These are phyloP conservation scores for Novymonas esmeraldas DNA, from an alignment of 208 protist species.

Conservation along the genomic window DNA sequence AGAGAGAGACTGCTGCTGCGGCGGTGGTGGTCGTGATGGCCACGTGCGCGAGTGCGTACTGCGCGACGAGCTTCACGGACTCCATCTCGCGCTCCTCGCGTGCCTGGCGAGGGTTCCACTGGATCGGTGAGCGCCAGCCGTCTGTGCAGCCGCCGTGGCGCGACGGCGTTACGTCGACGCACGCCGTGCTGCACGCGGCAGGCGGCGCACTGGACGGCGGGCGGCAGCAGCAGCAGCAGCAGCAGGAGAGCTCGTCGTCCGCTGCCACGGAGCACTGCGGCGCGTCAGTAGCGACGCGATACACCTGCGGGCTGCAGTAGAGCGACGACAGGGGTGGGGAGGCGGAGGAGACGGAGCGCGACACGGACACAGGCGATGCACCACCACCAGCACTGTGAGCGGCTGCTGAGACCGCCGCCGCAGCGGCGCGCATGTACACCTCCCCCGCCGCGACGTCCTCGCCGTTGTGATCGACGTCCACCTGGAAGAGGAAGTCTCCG, in stretches of 20 bases:
- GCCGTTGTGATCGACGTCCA: slow-evolving; percentile 9
- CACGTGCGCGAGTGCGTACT: slow-evolving; percentile 17
- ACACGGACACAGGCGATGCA: background rate
- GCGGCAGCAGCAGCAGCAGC: too few species aligned
- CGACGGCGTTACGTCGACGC: too few species aligned
- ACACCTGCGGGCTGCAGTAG: slow-evolving; percentile 31
- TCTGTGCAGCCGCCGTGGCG: slow-evolving; percentile 1
- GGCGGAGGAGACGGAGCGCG: background rate
- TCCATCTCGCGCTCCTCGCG: slow-evolving; percentile 30
- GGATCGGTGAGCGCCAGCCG: slow-evolving; percentile 28
- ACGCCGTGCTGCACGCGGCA: too few species aligned
- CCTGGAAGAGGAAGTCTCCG: slow-evolving; percentile 24
- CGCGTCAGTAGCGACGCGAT: background rate
- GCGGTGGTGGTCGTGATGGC: background rate
- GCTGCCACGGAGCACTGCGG: background rate
- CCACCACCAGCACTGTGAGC: background rate
- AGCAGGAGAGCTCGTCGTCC: background rate
- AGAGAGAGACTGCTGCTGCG: background rate
- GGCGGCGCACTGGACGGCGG: too few species aligned
- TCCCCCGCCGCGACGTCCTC: background rate
- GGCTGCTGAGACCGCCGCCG: background rate
- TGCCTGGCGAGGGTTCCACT: slow-evolving; percentile 27
- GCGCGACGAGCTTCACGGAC: slow-evolving; percentile 7
- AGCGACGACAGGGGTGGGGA: slow-evolving; percentile 4
- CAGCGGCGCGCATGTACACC: background rate